These are phyloP conservation scores for Daedalea quercina DNA, from an alignment of 768 basidiomycete genomes.

Conservation along the genomic window DNA sequence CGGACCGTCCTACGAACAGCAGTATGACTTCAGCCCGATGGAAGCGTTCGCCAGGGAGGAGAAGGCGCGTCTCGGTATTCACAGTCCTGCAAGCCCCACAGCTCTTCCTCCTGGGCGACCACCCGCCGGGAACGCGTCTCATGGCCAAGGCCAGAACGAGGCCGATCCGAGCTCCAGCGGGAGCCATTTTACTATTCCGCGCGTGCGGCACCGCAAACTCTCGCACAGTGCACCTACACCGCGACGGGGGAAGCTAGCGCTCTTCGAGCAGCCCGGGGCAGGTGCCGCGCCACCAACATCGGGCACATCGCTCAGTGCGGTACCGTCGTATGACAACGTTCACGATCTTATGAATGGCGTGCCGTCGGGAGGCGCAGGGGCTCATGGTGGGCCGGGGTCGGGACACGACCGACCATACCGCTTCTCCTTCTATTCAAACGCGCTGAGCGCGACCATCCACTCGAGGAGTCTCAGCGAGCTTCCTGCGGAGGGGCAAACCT, in stretches of 20 bases:
- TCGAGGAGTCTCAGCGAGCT: constrained; percentile 89
- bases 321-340: constrained; percentile 38
- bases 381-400: constrained; percentile 9
- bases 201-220: constrained; percentile 75
- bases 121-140: background rate
- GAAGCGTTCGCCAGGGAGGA: constrained; percentile 74
- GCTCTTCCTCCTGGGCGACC: constrained; percentile 8
- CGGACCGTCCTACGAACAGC: constrained; percentile 8
- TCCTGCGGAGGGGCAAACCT: constrained; percentile 88
- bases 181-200: constrained; percentile 19
- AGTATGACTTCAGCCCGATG: constrained; percentile 70
- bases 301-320: constrained; percentile 26
- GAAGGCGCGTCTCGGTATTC: constrained; percentile 56
- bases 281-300: constrained; percentile 40
- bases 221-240: constrained; percentile 76
- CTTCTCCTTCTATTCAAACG: constrained; percentile 98
- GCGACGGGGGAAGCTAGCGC: constrained; percentile 77
- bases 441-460: constrained; percentile 88
- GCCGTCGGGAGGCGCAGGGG: constrained; percentile 1
- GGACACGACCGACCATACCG: constrained; percentile 86
- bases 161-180: constrained; percentile 7
- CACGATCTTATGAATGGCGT: constrained; percentile 3
- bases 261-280: constrained; percentile 60
- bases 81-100: constrained; percentile 27
- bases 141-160: constrained; percentile 3